A percentile compares a stretch with the other conserved stretches of the same genome.
These are phyloP conservation scores for Claviceps capensis DNA, from an alignment of 2,329 filamentous ascomycete genomes.

Conservation along the genomic window DNA sequence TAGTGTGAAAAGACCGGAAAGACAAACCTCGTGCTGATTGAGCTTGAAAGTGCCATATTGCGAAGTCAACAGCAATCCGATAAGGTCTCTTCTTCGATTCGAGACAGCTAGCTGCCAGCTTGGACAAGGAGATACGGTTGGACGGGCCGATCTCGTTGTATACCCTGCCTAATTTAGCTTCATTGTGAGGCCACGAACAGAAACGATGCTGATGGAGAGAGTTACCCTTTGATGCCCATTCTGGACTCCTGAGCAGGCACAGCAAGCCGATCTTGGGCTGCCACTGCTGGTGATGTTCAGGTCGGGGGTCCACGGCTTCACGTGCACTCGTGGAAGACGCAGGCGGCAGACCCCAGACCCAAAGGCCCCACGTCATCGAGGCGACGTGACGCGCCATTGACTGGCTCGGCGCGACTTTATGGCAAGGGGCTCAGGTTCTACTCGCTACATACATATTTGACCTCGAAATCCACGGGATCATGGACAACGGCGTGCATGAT, in stretches of 20 bases:
- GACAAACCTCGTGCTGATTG: slow-evolving; percentile 58
- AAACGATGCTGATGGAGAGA: background rate
- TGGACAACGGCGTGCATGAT: too few species aligned
- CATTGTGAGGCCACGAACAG: too few species aligned
- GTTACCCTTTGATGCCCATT: slow-evolving; percentile 56
- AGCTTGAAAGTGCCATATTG: slow-evolving; percentile 94
- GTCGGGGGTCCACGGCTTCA: background rate
- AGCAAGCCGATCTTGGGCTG: background rate
- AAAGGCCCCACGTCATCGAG: slow-evolving; percentile 16
- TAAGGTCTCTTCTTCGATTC: slow-evolving; percentile 58
- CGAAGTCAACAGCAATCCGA: slow-evolving; percentile 82
- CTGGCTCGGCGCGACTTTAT: slow-evolving; percentile 13
- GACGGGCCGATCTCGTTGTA: slow-evolving; percentile 81
- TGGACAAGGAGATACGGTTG: slow-evolving; percentile 65
- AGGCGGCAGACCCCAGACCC: background rate
- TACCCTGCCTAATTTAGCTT: slow-evolving; percentile 43
- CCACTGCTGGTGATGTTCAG: background rate
- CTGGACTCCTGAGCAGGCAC: background rate
- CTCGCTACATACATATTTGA: background rate
- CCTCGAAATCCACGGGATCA: too few species aligned
- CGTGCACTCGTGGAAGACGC: background rate
- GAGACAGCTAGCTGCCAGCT: slow-evolving; percentile 66
- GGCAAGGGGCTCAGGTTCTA: background rate
- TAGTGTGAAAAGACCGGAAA: background rate
- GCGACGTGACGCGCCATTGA: slow-evolving; percentile 14